A percentile compares a stretch with the other conserved stretches of the same genome.
phyloP scores from a whole-genome alignment of 805 yeast genomes.

The Zygosaccharomyces pseudorouxii region DNA sequence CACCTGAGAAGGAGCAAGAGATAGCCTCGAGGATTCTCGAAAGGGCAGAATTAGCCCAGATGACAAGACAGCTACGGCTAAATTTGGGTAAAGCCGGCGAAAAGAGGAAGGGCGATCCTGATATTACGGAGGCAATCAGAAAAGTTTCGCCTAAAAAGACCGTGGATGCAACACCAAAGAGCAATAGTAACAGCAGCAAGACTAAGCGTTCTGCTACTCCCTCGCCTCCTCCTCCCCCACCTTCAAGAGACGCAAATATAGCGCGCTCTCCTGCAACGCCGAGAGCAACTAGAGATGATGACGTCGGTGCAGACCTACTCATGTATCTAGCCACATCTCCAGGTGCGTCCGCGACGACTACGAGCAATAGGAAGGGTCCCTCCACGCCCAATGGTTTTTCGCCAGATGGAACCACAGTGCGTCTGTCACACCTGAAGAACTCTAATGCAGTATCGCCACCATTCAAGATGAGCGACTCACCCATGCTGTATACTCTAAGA shows the following conservation, averaged over 20 bases:
- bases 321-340: conserved; percentile 38
- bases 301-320: conserved; percentile 34
- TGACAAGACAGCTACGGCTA: conserved; percentile 34
- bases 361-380: background rate
- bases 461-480: conserved; percentile 1
- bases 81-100: conserved; percentile 27
- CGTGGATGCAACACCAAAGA: background rate
- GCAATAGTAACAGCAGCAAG: conserved; percentile 2
- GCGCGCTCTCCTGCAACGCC: conserved; percentile 15
- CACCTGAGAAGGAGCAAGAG: conserved; percentile 33
- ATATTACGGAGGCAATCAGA: conserved; percentile 11
- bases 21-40: conserved; percentile 31
- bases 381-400: conserved; percentile 4
- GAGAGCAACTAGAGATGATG: conserved; percentile 18
- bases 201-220: background rate
- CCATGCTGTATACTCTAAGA: conserved; percentile 3
- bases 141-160: conserved; percentile 17
- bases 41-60: conserved; percentile 36
- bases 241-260: conserved; percentile 5
- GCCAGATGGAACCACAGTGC: conserved; percentile 20
- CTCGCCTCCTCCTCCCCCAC: conserved; percentile 17
- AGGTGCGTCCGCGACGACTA: conserved; percentile 16
- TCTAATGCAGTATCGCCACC: conserved; percentile 4
- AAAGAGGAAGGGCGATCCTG: conserved; percentile 7
- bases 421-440: conserved; percentile 29